Conservation (phyloP, 352 stramenopile species). For the Phytophthora capsici region DNA sequence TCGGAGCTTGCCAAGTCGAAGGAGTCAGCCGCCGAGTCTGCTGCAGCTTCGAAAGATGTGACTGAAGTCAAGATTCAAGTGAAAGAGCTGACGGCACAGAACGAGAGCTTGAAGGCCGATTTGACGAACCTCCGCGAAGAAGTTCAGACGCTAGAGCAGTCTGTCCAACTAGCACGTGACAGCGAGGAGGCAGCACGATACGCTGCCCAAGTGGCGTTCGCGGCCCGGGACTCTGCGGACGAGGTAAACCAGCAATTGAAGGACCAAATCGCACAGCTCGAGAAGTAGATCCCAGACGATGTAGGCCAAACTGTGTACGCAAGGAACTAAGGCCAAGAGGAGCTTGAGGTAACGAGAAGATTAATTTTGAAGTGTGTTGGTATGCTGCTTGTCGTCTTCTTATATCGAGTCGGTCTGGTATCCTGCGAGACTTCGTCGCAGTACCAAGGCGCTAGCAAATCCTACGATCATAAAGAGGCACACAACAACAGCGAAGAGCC, state of each 20-base stretch:
- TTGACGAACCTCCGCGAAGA: slow-evolving; percentile 45
- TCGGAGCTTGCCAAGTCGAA: slow-evolving; percentile 32
- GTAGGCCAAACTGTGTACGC: slow-evolving; percentile 21
- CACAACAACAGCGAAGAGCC: slow-evolving; percentile 69
- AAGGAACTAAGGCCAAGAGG: slow-evolving; percentile 14
- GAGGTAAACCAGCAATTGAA: slow-evolving; percentile 51
- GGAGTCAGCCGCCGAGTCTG: slow-evolving; percentile 16
- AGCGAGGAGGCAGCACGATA: slow-evolving; percentile 76
- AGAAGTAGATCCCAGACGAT: slow-evolving; percentile 30
- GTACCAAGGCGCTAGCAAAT: slow-evolving; percentile 67
- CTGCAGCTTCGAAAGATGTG: slow-evolving; percentile 29
- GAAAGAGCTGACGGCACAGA: slow-evolving; percentile 31
- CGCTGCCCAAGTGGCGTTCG: slow-evolving; percentile 73
- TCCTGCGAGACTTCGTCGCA: slow-evolving; percentile 73
- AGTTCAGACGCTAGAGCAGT: slow-evolving; percentile 51
- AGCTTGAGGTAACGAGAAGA: slow-evolving; percentile 32
- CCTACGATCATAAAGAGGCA: slow-evolving; percentile 83
- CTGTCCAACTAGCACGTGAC: slow-evolving; percentile 59
- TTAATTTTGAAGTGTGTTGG: slow-evolving; percentile 47
- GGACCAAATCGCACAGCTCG: slow-evolving; percentile 46
- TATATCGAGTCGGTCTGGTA: slow-evolving; percentile 90
- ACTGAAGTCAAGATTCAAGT: slow-evolving; percentile 36
- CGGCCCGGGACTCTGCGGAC: slow-evolving; percentile 67
- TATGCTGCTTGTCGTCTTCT: slow-evolving; percentile 21
- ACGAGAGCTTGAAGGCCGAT: slow-evolving; percentile 40